phyloP scores from a whole-genome alignment of 2,329 filamentous ascomycete species.

The Ophiostoma montium region DNA sequence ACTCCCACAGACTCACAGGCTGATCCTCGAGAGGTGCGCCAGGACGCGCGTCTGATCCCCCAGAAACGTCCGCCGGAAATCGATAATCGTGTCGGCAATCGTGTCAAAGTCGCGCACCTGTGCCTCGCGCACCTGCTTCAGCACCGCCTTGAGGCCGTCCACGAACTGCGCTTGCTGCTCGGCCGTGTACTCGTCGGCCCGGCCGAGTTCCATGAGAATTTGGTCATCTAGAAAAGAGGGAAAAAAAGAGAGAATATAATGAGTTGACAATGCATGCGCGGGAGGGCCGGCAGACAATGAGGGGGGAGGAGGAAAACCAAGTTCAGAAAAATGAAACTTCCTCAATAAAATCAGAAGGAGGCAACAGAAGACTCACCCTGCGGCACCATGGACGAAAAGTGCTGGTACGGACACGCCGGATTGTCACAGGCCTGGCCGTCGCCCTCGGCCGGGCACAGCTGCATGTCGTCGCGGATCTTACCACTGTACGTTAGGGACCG shows the following conservation, averaged over 20 bases:
- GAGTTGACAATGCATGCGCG: too few relatives aligned
- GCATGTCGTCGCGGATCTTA: conserved; percentile 62
- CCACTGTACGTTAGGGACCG: conserved; percentile 90
- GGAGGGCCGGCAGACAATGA: conserved; percentile 9
- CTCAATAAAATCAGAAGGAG: conserved; percentile 7
- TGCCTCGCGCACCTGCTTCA: conserved; percentile 43
- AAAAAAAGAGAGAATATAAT: conserved; percentile 10
- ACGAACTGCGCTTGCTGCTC: conserved; percentile 49
- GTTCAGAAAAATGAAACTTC: neutral
- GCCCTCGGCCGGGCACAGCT: conserved; percentile 65
- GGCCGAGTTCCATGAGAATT: conserved; percentile 58
- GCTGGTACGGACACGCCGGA: conserved; percentile 58
- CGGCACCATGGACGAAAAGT: conserved; percentile 60
- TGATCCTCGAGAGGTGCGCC: conserved; percentile 23
- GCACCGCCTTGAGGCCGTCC: conserved; percentile 44
- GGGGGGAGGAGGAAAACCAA: conserved; percentile 32
- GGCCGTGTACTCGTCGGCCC: conserved; percentile 47
- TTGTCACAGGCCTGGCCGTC: conserved; percentile 56
- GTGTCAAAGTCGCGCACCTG: conserved; percentile 51
- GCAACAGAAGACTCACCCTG: conserved; percentile 50
- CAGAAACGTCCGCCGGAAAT: conserved; percentile 50
- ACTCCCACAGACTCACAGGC: conserved; percentile 2
- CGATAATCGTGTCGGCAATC: conserved; percentile 53
- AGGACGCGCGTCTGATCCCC: conserved; percentile 51
- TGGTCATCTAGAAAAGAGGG: conserved; percentile 46